Percentiles rank a stretch among this genome's conserved stretches.
Evolutionary conservation across 1,284 basidiomycete species (phyloP).

Genomic region (Puccinia horiana): DNA sequence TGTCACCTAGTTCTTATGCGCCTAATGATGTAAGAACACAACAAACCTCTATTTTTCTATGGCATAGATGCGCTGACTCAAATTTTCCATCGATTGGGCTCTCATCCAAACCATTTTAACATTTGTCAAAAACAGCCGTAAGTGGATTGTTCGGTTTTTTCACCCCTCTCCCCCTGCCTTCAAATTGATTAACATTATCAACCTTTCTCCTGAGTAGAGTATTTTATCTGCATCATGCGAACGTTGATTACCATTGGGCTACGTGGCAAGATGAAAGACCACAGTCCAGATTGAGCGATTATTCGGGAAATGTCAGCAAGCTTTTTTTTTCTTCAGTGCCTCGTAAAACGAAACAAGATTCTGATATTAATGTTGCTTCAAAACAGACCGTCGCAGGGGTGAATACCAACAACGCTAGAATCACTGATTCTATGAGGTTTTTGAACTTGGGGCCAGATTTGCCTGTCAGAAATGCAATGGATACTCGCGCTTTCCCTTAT

Average conservation of each 20-base stretch:
- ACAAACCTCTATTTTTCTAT: background rate
- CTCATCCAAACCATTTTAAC: background rate
- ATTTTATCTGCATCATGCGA: constrained; percentile 39
- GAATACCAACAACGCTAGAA: constrained; percentile 22
- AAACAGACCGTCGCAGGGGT: constrained; percentile 23
- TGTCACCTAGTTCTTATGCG: constrained; percentile 43
- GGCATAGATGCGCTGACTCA: background rate
- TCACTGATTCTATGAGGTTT: constrained; percentile 30
- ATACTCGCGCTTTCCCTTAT: constrained; percentile 33
- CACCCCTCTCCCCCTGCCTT: background rate
- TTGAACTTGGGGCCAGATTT: constrained; percentile 26
- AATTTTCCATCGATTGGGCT: background rate
- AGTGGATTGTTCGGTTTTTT: background rate
- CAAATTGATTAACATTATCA: background rate
- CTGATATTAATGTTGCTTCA: background rate
- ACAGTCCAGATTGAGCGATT: background rate
- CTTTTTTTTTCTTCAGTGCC: too few species aligned
- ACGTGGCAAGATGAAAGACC: constrained; percentile 41
- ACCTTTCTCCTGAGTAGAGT: background rate
- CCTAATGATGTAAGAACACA: constrained; percentile 37
- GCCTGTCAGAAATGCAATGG: constrained; percentile 20
- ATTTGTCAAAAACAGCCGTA: constrained; percentile 19
- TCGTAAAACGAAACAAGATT: too few species aligned
- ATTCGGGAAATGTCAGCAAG: constrained; percentile 34
- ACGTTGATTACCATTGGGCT: constrained; percentile 38